Base-by-base conservation (phyloP, 495 filamentous ascomycete species). In the Penicillium simplicissimum region DNA sequence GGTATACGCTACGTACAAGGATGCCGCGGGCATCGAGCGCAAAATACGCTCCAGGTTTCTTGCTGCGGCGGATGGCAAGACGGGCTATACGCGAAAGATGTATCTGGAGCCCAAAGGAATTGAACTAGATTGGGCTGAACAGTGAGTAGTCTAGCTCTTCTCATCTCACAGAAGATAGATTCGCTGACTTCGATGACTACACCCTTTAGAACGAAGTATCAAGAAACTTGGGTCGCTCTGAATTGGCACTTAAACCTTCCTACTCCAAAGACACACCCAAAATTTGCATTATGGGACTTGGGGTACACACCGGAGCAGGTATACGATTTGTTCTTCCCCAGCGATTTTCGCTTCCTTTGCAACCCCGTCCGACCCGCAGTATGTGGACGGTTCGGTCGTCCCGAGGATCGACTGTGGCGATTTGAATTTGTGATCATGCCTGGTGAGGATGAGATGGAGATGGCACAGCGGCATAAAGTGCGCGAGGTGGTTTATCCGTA, bases 41-140 rank as follows among this genome's bases (percentile, higher is more conserved):
- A 57, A 19, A 1, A 68, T 82, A 13, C 68, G 64, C 0, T 63
- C 73, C 0, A 65, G 68, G n/a, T 84, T 76, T 51, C 67, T 83
- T 2, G 69, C 80, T 43, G 81, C 77, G 0, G 82, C 82, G 0
- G 82, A 84, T 64, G 82, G 82, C 8, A 83, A 84, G 60, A 78
- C 68, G 15, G 82, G 82, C 0, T 71, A 81, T 15, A 77, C 77
- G 0, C 67, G 81, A 34, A 84, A 84, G 66, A 63, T 76, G 4
- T 83, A 80, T 56, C 71, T 84, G 3, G 81, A 83, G 63, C 70
- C 75, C 0, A 70, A 65, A 8, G 79, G 78, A 3, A 73, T 81
- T 25, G 61, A 71, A 15, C 67, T 76, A 67, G 78, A 83, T 59
- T 67, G 72, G 23, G 73, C 67, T 23, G 64, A 72, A 15, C 40